Conservation (phyloP, 106 monocot species). For the Phalaenopsis aphrodite region DNA sequence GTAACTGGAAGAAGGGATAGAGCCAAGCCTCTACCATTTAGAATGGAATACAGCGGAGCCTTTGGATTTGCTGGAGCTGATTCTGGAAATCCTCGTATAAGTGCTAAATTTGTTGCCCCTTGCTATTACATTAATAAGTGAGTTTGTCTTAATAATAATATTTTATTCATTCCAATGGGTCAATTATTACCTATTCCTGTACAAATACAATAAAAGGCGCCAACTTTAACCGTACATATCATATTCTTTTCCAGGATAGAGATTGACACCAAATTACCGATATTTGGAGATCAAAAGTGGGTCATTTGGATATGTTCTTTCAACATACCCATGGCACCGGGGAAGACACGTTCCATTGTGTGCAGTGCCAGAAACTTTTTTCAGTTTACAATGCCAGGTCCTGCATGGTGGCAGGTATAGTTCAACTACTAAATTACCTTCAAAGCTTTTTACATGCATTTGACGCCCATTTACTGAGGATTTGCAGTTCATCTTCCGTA, state of each 20-base stretch:
- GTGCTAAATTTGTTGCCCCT: conserved; percentile 79
- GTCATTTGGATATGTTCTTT: conserved; percentile 99
- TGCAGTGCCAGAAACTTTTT: conserved; percentile 94
- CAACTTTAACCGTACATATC: neutral
- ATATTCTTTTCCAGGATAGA: conserved; percentile 64
- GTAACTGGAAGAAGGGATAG: conserved; percentile 97
- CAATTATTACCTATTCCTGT: neutral
- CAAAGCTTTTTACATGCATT: neutral
- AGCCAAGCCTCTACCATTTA: conserved; percentile 89
- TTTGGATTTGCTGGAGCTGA: conserved; percentile 73
- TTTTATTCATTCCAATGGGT: neutral
- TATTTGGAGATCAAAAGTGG: conserved; percentile 96
- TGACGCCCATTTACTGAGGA: neutral
- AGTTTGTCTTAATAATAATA: conserved; percentile 12
- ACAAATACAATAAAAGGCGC: neutral
- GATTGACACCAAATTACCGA: conserved; percentile 80
- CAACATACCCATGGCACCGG: conserved; percentile 94
- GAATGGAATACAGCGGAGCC: conserved; percentile 68
- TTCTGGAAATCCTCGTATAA: conserved; percentile 79
- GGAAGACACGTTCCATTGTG: conserved; percentile 91
- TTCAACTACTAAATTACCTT: neutral
- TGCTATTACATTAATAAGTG: conserved; percentile 87
- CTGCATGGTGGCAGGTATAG: conserved; percentile 87
- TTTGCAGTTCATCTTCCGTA: neutral
- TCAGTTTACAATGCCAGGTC: conserved; percentile 74